phyloP scores from a whole-genome alignment of 495 filamentous ascomycete genomes.

The Penicillium macrosclerotiorum region DNA sequence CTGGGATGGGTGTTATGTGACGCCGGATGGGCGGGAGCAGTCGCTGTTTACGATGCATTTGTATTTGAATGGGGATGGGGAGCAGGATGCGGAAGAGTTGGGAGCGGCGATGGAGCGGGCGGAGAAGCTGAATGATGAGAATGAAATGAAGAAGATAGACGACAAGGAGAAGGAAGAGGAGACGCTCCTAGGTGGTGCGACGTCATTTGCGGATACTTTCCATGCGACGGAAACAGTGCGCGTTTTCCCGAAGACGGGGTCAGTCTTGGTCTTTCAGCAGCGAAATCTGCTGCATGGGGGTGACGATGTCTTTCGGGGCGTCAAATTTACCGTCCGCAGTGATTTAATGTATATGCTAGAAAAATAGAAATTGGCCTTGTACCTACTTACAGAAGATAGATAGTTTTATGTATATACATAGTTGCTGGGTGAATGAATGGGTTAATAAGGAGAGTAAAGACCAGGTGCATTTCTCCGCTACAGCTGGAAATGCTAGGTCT shows the following conservation, averaged over 20 bases:
- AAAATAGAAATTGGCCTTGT: not conserved
- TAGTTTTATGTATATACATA: too few species aligned
- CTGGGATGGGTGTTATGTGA: constrained; percentile 67
- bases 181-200: constrained; percentile 55
- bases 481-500: too few species aligned
- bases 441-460: too few species aligned
- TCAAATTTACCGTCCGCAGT: constrained; percentile 74
- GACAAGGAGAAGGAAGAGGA: not conserved
- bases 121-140: constrained; percentile 8
- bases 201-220: constrained; percentile 54
- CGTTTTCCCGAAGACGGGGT: constrained; percentile 66
- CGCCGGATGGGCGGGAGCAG: constrained; percentile 53
- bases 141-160: not conserved
- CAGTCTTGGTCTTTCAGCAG: constrained; percentile 79
- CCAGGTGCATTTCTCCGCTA: too few species aligned
- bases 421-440: not conserved
- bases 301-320: constrained; percentile 67
- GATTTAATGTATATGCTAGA: constrained; percentile 66
- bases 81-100: constrained; percentile 39
- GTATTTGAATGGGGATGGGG: constrained; percentile 69
- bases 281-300: constrained; percentile 65
- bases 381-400: too few species aligned
- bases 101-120: constrained; percentile 19
- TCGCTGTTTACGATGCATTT: constrained; percentile 79
- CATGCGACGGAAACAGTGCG: constrained; percentile 49